phyloP scores from a whole-genome alignment of 768 basidiomycete genomes.

The Kwoniella dendrophila region DNA sequence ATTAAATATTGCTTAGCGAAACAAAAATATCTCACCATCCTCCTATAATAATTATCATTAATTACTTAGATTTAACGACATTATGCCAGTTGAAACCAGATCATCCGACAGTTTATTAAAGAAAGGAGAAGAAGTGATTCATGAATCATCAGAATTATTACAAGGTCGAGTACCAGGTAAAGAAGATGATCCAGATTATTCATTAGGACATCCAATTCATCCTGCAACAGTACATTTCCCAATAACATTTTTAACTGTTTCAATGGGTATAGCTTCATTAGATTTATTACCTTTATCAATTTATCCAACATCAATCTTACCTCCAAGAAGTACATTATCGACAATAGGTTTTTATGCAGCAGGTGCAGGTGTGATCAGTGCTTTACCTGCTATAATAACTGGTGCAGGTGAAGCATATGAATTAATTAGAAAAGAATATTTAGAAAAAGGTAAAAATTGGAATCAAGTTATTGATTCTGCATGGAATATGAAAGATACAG shows the following conservation, averaged over 20 bases:
- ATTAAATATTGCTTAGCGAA: no score
- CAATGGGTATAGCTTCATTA: constrained; percentile 44
- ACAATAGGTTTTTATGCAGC: constrained; percentile 50
- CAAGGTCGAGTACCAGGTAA: constrained; percentile 31
- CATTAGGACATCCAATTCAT: constrained; percentile 43
- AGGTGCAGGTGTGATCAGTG: constrained; percentile 46
- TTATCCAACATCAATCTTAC: constrained; percentile 39
- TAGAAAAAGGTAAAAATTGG: constrained; percentile 38
- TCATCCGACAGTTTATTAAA: neutral
- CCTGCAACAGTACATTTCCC: constrained; percentile 33
- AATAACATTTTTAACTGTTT: constrained; percentile 44
- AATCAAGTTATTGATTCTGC: constrained; percentile 35
- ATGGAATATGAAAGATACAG: constrained; percentile 37
- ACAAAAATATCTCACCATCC: no score
- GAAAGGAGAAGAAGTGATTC: constrained; percentile 27
- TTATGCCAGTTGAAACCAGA: constrained; percentile 4
- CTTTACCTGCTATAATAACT: constrained; percentile 50
- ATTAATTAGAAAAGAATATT: constrained; percentile 35
- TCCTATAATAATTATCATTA: no score
- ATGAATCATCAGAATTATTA: constrained; percentile 21
- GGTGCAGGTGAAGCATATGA: constrained; percentile 54
- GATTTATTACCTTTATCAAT: constrained; percentile 40
- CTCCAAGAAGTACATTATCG: constrained; percentile 38
- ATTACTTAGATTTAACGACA: no score
- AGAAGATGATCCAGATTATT: constrained; percentile 28